Base-by-base conservation (phyloP, 176 grass and related monocot species). In the Cymbopogon citratus region DNA sequence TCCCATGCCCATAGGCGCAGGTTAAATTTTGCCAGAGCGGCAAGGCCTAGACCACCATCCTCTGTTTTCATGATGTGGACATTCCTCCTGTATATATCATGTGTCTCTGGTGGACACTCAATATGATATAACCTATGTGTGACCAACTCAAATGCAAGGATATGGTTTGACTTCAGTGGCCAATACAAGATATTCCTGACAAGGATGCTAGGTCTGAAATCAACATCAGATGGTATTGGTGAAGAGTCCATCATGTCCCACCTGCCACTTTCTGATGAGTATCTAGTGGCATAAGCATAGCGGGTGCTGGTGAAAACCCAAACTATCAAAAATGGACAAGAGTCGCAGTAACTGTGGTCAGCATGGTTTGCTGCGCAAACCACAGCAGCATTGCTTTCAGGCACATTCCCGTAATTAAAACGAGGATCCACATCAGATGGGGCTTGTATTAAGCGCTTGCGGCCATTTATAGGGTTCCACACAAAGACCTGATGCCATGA, bases 31-130 rank as follows among this genome's bases (percentile, higher is more conserved):
- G 23, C 72, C 56, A 80, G 6, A 59, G 56, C 43, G 79, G 76
- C 76, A 73, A 85, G 68, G 38, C 84, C 84, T 24, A 73, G 57
- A 43, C 57, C 84, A 65, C 68, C 76, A 29, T 80, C 43, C 68
- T 85, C 84, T 73, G 75, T 41, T 76, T 48, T 85, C 51, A 78
- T 78, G 18, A 85, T 85, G 66, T 85, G 75, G 52, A 78, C 83
- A 85, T 85, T 78, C 75, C 83, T 85, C 57, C 83, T 78, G 52
- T 63, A 66, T 9, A 85, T 34, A 48, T 14, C 45, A 73, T 73
- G 84, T 41, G 84, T 85, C 13, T 85, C 68, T 73, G 12, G 33
- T 79, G 84, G 84, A 19, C 76, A 85, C 31, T 80, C 76, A 18
- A 85, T 80, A 80, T 64, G 76, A 43, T 80, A 85, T 29, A 80